Conservation (phyloP, 345 rosid genomes). For the Salix purpurea region DNA sequence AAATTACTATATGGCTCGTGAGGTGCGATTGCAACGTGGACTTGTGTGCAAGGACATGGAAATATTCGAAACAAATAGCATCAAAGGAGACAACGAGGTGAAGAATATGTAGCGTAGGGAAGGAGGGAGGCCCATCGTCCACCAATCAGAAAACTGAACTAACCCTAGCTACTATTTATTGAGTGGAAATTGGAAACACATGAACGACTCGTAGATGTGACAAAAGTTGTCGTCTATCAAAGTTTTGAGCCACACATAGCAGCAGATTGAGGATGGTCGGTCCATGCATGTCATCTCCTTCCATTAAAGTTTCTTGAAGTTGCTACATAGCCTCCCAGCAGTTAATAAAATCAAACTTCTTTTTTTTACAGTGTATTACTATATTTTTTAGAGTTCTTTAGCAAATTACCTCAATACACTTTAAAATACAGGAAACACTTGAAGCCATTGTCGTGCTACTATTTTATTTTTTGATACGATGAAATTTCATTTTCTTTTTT, state of each 20-base stretch:
- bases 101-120: neutral
- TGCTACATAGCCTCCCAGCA: no score
- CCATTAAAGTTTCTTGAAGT: no score
- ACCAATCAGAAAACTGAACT: neutral
- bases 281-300: neutral
- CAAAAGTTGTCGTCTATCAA: no score
- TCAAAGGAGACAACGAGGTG: neutral
- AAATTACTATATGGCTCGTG: neutral
- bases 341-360: no score
- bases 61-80: neutral
- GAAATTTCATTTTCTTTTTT: rapidly evolving
- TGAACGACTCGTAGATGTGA: neutral
- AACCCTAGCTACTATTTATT: neutral
- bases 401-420: no score
- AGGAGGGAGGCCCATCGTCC: neutral
- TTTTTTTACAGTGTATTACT: no score
- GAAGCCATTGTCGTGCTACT: no score
- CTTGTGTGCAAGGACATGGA: neutral
- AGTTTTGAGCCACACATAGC: neutral
- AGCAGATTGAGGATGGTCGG: neutral
- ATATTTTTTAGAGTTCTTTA: no score
- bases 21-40: neutral
- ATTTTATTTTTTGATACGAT: no score
- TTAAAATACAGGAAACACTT: no score
- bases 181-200: neutral